These are phyloP conservation scores for Pythium grandisporangium DNA, from an alignment of 352 stramenopile genomes.

Conservation along the genomic window DNA sequence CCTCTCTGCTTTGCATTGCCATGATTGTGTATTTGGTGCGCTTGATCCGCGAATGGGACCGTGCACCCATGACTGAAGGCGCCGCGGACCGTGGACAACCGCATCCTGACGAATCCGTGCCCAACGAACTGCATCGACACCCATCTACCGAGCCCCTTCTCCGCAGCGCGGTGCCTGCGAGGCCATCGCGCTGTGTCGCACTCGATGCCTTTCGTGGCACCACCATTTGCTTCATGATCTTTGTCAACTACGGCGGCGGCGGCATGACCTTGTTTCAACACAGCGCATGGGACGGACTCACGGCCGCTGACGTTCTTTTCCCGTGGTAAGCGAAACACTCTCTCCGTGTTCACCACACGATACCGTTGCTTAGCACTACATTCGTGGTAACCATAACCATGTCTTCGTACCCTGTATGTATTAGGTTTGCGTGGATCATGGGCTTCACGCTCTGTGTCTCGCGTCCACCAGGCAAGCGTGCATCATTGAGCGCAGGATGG, in stretches of 20 bases:
- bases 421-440: slow-evolving; percentile 84
- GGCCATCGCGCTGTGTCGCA: slow-evolving; percentile 14
- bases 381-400: too few relatives aligned
- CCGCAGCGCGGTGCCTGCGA: neutral
- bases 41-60: too few relatives aligned
- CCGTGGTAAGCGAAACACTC: slow-evolving; percentile 64
- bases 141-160: neutral
- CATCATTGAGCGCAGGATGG: slow-evolving; percentile 15
- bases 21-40: slow-evolving; percentile 3
- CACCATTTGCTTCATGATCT: slow-evolving; percentile 77
- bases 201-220: slow-evolving; percentile 72
- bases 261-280: slow-evolving; percentile 55
- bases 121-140: neutral
- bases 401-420: too few relatives aligned
- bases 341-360: too few relatives aligned
- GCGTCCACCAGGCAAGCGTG: too few relatives aligned
- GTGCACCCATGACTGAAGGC: neutral
- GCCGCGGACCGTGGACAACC: neutral
- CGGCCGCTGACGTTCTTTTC: slow-evolving; percentile 64
- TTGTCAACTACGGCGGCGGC: slow-evolving; percentile 83
- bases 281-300: slow-evolving; percentile 73
- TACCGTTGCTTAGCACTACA: too few relatives aligned
- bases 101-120: neutral
- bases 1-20: neutral
- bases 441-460: slow-evolving; percentile 28